Evolutionary conservation across 2,329 filamentous ascomycete genomes (phyloP), one percentile per base, ranked within the genome.

Genomic region (Cladosporium sp.): DNA sequence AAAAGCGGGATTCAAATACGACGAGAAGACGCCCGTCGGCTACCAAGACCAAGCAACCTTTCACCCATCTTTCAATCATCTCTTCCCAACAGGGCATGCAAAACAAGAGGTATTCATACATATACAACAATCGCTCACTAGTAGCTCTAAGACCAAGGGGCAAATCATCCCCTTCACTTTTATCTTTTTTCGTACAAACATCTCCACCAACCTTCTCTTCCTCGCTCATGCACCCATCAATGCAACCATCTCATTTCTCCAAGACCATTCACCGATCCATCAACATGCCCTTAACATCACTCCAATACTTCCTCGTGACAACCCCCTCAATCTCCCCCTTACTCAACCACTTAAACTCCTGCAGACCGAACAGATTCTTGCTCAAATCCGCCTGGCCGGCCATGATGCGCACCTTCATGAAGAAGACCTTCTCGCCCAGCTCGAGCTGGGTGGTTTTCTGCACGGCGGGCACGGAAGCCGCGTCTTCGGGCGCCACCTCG

Each of bases 321-420:
- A 78, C 75, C 60, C 82, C 74, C 68, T 85, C 69, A 50, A 97
- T 78, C 79, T 99, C 93, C 55, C 96, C 89, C 70, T 86, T 91
- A 19, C 88, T 86, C 63, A 97, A 71, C 93, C 93, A 99, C 73
- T 88, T 84, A 74, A 93, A 99, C 68, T 96, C 89, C 48, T 78
- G 77, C 48, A 93, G 76, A 5, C 85, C 87, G 51, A 87, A 79
- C 54, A 75, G 73, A 72, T 93, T 96, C 53, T 75, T 77, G 55
- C 76, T 74, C 47, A 97, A 70, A 68, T 96, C 81, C 24, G 86
- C 89, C 73, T 97, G 93, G n/a, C 93, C 93, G 29, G 91, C 89
- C 87, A 97, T 89, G 69, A 99, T 97, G 56, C 93, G 83, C 44
- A 84, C 88, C 78, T 97, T 97, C 77, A 97, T 82, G 79, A 95